A percentile compares a stretch with the other conserved stretches of the same genome.
Evolutionary conservation across 2,329 filamentous ascomycete genomes (phyloP).

Genomic region (Cordyceps pruinosa): DNA sequence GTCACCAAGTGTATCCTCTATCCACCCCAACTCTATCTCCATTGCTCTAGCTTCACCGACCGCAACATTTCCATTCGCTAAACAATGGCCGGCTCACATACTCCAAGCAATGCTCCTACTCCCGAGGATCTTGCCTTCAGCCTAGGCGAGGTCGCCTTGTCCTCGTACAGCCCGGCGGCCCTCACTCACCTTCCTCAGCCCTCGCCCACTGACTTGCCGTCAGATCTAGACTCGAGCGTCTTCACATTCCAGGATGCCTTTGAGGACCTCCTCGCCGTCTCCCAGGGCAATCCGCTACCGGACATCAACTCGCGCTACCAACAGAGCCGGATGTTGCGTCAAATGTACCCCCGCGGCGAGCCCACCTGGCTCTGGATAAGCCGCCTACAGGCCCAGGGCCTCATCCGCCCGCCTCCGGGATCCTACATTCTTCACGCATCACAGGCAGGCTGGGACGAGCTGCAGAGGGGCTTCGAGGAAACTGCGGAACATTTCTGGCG

Average conservation of each 20-base stretch:
- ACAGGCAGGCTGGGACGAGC: slow-evolving; percentile 22
- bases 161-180: slow-evolving; percentile 38
- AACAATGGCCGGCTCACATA: not conserved
- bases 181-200: slow-evolving; percentile 42
- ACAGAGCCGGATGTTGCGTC: slow-evolving; percentile 30
- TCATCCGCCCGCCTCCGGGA: slow-evolving; percentile 15
- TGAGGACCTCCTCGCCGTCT: slow-evolving; percentile 47
- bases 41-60: not conserved
- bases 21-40: not conserved
- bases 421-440: slow-evolving; percentile 25
- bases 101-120: not conserved
- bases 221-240: slow-evolving; percentile 27
- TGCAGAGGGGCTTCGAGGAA: slow-evolving; percentile 26
- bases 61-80: not conserved
- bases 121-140: slow-evolving; percentile 18
- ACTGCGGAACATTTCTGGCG: slow-evolving; percentile 24
- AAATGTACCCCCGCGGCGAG: slow-evolving; percentile 34
- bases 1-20: not conserved
- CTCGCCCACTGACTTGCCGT: slow-evolving; percentile 36
- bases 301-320: slow-evolving; percentile 31
- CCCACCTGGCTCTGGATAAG: slow-evolving; percentile 37
- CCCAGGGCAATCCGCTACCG: slow-evolving; percentile 35
- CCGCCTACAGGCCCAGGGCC: slow-evolving; percentile 30
- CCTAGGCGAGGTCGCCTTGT: slow-evolving; percentile 16
- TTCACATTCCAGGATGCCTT: slow-evolving; percentile 53